A percentile compares a stretch with the other conserved stretches of the same genome.
Evolutionary conservation across 805 yeast genomes (phyloP).

Genomic region (Yamadazyma endophytica): DNA sequence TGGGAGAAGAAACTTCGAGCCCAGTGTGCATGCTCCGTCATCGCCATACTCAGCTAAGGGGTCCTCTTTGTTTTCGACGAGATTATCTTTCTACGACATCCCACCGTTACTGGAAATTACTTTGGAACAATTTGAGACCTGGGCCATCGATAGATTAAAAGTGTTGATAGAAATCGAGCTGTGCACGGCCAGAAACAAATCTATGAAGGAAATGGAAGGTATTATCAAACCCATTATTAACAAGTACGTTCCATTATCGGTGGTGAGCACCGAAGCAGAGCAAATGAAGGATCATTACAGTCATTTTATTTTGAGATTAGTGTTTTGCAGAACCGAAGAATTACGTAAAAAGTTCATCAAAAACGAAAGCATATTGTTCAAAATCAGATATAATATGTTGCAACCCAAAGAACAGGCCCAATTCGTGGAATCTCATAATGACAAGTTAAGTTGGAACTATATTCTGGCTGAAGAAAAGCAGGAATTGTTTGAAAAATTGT

Average conservation of each 20-base stretch:
- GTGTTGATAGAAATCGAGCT: conserved; percentile 83
- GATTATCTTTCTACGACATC: conserved; percentile 67
- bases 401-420: conserved; percentile 63
- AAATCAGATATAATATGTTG: conserved; percentile 62
- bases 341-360: conserved; percentile 73
- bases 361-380: conserved; percentile 73
- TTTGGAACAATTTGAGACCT: conserved; percentile 84
- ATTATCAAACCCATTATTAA: conserved; percentile 62
- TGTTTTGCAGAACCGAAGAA: conserved; percentile 85
- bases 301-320: conserved; percentile 82
- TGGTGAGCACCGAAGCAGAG: conserved; percentile 34
- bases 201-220: conserved; percentile 60
- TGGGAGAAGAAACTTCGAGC: conserved; percentile 64
- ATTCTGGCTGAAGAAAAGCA: conserved; percentile 61
- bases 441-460: conserved; percentile 69
- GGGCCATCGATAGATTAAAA: conserved; percentile 92
- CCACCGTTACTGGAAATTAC: conserved; percentile 88
- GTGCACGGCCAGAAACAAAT: conserved; percentile 59
- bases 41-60: too few species aligned
- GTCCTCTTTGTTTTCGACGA: conserved; percentile 40
- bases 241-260: conserved; percentile 60
- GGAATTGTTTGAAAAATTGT: conserved; percentile 44
- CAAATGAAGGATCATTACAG: conserved; percentile 88
- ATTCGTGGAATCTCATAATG: conserved; percentile 52
- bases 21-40: conserved; percentile 20